Evolutionary conservation across 805 yeast genomes (phyloP).

Genomic region (Wickerhamomyces ciferrii): DNA sequence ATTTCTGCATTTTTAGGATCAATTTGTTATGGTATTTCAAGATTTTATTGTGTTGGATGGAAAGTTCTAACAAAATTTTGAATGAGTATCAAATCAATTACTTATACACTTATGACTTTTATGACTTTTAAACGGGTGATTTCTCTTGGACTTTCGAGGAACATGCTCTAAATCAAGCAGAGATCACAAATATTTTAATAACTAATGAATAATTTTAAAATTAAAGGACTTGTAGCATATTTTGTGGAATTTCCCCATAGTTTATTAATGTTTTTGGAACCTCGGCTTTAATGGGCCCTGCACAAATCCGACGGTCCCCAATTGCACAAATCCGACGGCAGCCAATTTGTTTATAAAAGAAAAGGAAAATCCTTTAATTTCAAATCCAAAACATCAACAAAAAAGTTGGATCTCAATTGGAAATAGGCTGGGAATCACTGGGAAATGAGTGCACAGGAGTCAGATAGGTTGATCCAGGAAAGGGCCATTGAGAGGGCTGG

Average conservation of each 20-base stretch:
- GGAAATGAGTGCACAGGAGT: not conserved
- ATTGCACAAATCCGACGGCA: not conserved
- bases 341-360: no score
- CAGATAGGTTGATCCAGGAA: not conserved
- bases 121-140: no score
- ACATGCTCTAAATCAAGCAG: no score
- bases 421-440: not conserved
- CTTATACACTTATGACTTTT: not conserved
- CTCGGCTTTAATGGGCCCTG: not conserved
- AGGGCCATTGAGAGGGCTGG: constrained; percentile 31
- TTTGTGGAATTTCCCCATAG: no score
- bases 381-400: not conserved
- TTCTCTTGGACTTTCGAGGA: no score
- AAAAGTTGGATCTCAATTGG: no score
- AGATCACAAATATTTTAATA: no score
- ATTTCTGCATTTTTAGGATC: constrained; percentile 4
- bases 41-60: not conserved
- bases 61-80: not conserved
- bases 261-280: no score
- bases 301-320: not conserved
- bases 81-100: not conserved
- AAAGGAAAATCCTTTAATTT: not conserved
- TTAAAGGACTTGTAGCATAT: no score
- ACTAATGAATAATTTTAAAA: no score
- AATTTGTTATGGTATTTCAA: not conserved